Conservation (phyloP, 306 rosid genomes). For the Urtica urens region DNA sequence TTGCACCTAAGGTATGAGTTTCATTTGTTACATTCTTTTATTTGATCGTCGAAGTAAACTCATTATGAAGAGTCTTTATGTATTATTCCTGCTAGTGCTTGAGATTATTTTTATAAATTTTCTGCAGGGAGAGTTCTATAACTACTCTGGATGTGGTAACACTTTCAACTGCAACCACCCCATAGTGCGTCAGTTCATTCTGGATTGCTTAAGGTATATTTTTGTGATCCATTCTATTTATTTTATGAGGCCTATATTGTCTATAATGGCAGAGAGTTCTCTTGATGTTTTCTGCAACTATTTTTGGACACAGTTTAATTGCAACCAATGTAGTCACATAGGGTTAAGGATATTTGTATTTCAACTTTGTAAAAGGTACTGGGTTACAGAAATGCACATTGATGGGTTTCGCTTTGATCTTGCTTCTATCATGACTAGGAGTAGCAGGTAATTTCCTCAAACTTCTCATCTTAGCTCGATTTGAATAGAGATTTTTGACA, state of each 20-base stretch:
- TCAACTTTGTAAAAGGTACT: conserved; percentile 50
- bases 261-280: not conserved
- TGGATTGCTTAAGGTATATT: conserved; percentile 80
- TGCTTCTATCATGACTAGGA: conserved; percentile 91
- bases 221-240: not conserved
- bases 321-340: conserved; percentile 3
- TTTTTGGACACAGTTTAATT: conserved; percentile 10
- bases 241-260: not conserved
- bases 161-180: conserved; percentile 98
- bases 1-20: conserved; percentile 77
- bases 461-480: conserved; percentile 14
- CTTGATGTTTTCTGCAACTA: not conserved
- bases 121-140: conserved; percentile 87
- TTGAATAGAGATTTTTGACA: conserved; percentile 11
- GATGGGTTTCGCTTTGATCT: conserved; percentile 99
- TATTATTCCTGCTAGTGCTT: too few species aligned
- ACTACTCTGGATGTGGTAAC: conserved; percentile 97
- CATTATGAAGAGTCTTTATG: too few species aligned
- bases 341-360: conserved; percentile 18
- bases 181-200: conserved; percentile 68
- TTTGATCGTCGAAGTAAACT: too few species aligned
- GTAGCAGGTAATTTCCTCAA: conserved; percentile 60
- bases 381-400: conserved; percentile 94
- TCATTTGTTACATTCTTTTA: conserved; percentile 11
- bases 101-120: not conserved